Evolutionary conservation across 352 stramenopile species (phyloP), one percentile per base, ranked within the genome.

Genomic region (Pythium grandisporangium): DNA sequence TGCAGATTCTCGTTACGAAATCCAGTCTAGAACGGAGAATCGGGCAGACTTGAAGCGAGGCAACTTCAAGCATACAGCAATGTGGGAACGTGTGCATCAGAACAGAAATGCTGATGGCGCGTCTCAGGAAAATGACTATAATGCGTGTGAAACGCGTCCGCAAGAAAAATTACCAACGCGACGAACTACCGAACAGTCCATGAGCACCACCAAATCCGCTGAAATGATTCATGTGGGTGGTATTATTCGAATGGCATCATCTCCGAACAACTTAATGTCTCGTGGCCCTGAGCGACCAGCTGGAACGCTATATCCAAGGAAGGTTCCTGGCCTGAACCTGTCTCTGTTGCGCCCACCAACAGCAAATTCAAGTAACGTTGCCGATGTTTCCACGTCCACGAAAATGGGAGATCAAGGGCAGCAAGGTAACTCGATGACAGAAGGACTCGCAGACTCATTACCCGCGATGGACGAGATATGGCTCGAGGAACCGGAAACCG

Each of bases 381-480:
- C 10, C 8, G 14, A 32, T 8, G 27, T 14, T 8, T 8, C 27
- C 8, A 32, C 27, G n/a, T n/a, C n/a, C n/a, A n/a, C 14, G 27
- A 32, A 14, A 32, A 14, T 32, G 8, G 14, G 27, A 8, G 27
- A 32, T 32, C 27, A 32, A 32, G 27, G 14, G 14, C 27, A 32
- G 0, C 27, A 14, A 32, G 14, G 10, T 8, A 14, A 32, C 8
- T 8, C 10, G 27, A 32, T 8, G 8, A 32, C 8, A 14, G 10
- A 32, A 32, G 27, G 10, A n/a, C n/a, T n/a, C n/a, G n/a, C n/a
- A n/a, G 27, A 32, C 10, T 14, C 53, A 1, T 39, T 58, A 1
- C 51, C 51, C 5, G 30, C 43, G 4, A 58, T 58, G 51, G 51
- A 53, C 13, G 39, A 58, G 30, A 30, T 58, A 10, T 58, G 50